Conservation (phyloP, 2,329 filamentous ascomycete genomes). For the Penicillium freii region DNA sequence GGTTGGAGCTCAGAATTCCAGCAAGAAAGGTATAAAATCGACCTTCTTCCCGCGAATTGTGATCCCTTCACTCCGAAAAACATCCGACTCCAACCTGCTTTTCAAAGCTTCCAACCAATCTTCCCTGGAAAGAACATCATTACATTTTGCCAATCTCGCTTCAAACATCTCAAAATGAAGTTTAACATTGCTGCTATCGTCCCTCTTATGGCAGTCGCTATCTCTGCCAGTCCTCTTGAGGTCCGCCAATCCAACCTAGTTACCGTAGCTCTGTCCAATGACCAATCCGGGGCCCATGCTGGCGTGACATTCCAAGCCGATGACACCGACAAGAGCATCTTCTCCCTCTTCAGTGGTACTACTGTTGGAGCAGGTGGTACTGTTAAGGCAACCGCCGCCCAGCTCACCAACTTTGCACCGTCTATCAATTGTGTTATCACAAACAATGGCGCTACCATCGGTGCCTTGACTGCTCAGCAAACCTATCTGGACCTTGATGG, state of each 20-base stretch:
- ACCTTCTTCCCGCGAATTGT: not conserved
- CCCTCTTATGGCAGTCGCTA: slow-evolving; percentile 32
- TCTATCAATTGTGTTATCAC: slow-evolving; percentile 12
- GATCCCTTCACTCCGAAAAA: not conserved
- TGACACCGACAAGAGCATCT: slow-evolving; percentile 6
- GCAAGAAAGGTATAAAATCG: not conserved
- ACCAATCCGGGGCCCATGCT: slow-evolving; percentile 12
- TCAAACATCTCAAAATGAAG: slow-evolving; percentile 4
- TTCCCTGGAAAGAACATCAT: not conserved
- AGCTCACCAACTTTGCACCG: slow-evolving; percentile 8
- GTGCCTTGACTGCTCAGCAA: slow-evolving; percentile 8
- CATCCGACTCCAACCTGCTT: not conserved
- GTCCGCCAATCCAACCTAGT: slow-evolving; percentile 2
- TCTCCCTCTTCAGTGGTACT: slow-evolving; percentile 4
- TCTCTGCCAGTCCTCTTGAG: slow-evolving; percentile 8
- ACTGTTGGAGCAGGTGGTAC: slow-evolving; percentile 12
- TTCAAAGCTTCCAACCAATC: not conserved
- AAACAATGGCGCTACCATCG: slow-evolving; percentile 6
- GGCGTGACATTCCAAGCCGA: slow-evolving; percentile 6
- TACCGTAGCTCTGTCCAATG: slow-evolving; percentile 14
- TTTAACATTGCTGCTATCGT: not conserved
- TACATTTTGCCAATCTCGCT: not conserved
- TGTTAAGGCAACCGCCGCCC: slow-evolving; percentile 12
- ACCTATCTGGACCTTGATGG: slow-evolving; percentile 15
- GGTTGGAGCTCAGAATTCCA: not conserved